phyloP scores from a whole-genome alignment of 352 stramenopile species.

The Phytophthora sansomeana region DNA sequence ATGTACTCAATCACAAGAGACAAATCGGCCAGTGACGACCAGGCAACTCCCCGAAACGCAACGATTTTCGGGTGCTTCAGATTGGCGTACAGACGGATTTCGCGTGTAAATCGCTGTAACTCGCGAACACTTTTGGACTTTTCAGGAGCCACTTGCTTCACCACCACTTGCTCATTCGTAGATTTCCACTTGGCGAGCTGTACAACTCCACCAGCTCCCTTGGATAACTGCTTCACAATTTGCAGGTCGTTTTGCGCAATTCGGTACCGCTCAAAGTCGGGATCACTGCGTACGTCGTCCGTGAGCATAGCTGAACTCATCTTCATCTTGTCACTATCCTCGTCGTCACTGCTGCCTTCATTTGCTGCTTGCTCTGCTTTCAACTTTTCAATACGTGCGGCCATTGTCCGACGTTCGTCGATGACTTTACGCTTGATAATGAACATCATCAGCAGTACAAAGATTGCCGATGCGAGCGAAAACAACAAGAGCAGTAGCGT shows the following conservation, averaged over 20 bases:
- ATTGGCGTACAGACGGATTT: slow-evolving; percentile 59
- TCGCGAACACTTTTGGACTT: slow-evolving; percentile 52
- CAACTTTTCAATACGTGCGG: slow-evolving; percentile 22
- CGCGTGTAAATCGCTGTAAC: slow-evolving; percentile 53
- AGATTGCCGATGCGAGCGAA: slow-evolving; percentile 23
- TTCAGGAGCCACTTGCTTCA: slow-evolving; percentile 61
- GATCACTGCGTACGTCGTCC: slow-evolving; percentile 63
- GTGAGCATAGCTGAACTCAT: slow-evolving; percentile 36
- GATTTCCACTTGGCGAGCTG: slow-evolving; percentile 46
- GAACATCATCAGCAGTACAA: slow-evolving; percentile 31
- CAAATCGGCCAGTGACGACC: slow-evolving; percentile 54
- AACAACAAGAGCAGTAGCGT: slow-evolving; percentile 33
- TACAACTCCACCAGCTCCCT: slow-evolving; percentile 66
- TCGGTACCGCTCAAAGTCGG: slow-evolving; percentile 53
- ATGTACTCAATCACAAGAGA: slow-evolving; percentile 62
- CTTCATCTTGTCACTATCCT: slow-evolving; percentile 36
- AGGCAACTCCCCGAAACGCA: slow-evolving; percentile 53
- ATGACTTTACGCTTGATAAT: slow-evolving; percentile 39
- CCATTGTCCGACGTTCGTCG: slow-evolving; percentile 34
- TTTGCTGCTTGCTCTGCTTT: slow-evolving; percentile 20
- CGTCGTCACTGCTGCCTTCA: slow-evolving; percentile 28
- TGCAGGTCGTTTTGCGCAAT: slow-evolving; percentile 57
- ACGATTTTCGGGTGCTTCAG: slow-evolving; percentile 64
- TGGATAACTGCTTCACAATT: slow-evolving; percentile 45
- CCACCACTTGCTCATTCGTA: slow-evolving; percentile 43